phyloP scores from a whole-genome alignment of 345 rosid species.

The Rhizophora mangle region DNA sequence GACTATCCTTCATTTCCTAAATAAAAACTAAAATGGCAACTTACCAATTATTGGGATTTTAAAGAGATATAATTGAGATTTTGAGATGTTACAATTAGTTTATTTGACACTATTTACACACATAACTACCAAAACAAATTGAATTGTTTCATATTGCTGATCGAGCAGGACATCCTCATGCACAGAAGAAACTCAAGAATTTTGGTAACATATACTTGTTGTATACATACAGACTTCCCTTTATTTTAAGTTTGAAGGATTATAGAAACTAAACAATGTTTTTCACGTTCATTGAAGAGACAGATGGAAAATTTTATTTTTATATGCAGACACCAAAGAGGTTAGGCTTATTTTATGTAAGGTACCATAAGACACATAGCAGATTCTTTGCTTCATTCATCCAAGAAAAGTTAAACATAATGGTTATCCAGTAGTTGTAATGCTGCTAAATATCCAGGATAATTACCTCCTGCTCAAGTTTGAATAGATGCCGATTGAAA shows the following conservation, averaged over 20 bases:
- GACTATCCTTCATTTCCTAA: background rate
- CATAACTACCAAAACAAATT: background rate
- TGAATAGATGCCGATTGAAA: conserved; percentile 84
- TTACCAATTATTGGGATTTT: background rate
- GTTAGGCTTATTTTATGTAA: background rate
- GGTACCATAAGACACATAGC: background rate
- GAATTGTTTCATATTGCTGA: background rate
- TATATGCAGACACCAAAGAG: background rate
- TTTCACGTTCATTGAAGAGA: background rate
- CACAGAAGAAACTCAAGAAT: background rate
- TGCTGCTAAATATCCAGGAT: conserved; percentile 10
- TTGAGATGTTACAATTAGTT: background rate
- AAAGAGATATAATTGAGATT: background rate
- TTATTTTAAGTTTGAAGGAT: too few species aligned
- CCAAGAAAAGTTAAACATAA: background rate
- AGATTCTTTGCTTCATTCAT: background rate
- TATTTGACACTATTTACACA: background rate
- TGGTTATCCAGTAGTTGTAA: background rate
- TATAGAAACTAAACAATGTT: background rate
- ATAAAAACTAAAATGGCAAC: background rate
- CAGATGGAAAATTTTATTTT: background rate
- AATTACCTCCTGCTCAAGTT: conserved; percentile 89
- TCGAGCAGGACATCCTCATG: background rate
- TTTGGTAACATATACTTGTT: background rate
- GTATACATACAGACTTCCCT: too few species aligned